A percentile compares a stretch with the other conserved stretches of the same genome.
Conservation (phyloP, 2,329 filamentous ascomycete species). For the Acephala macrosclerotiorum region DNA sequence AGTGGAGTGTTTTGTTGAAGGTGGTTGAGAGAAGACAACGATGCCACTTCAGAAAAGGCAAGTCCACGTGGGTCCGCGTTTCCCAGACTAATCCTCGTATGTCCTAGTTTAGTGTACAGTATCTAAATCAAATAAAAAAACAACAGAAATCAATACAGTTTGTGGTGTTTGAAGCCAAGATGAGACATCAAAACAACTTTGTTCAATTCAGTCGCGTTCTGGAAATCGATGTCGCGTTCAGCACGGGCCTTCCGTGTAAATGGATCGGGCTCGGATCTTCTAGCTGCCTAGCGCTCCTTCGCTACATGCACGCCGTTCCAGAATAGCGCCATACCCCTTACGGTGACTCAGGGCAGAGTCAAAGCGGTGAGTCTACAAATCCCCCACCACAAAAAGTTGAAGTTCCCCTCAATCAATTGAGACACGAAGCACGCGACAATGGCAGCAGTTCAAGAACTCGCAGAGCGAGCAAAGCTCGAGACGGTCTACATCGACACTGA, state of each 20-base stretch:
- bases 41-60: background rate
- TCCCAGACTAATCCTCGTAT: background rate
- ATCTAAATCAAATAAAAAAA: background rate
- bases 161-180: background rate
- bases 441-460: slow-evolving; percentile 54
- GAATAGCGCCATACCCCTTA: slow-evolving; percentile 15
- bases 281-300: background rate
- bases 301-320: slow-evolving; percentile 24
- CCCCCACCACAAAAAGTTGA: slow-evolving; percentile 28
- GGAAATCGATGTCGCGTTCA: slow-evolving; percentile 21
- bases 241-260: slow-evolving; percentile 30
- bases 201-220: slow-evolving; percentile 27
- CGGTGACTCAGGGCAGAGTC: slow-evolving; percentile 30
- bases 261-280: slow-evolving; percentile 12
- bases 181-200: background rate
- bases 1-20: background rate
- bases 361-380: slow-evolving; percentile 30
- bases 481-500: slow-evolving; percentile 83
- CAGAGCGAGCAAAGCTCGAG: slow-evolving; percentile 56
- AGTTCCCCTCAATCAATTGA: slow-evolving; percentile 30
- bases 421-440: slow-evolving; percentile 34
- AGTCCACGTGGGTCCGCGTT: background rate
- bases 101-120: background rate
- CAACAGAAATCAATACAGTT: background rate
- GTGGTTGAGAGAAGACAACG: slow-evolving; percentile 1